Evolutionary conservation across 2,329 filamentous ascomycete genomes (phyloP).

Genomic region (Hypocrella siamensis): DNA sequence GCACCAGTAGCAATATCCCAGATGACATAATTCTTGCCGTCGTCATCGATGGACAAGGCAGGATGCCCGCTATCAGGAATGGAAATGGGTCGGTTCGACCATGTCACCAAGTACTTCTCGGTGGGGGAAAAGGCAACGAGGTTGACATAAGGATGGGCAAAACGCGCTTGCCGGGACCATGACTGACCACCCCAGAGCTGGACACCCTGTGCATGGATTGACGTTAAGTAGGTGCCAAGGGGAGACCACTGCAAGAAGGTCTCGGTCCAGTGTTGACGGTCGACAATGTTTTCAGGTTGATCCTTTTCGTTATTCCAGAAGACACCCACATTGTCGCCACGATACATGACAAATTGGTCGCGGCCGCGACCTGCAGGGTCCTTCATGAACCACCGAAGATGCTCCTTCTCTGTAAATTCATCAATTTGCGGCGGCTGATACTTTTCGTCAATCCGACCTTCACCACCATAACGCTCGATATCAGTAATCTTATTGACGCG

Average conservation of each 20-base stretch:
- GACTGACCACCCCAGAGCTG: conserved; percentile 89
- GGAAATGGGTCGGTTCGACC: conserved; percentile 86
- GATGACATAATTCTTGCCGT: conserved; percentile 98
- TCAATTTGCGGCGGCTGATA: conserved; percentile 72
- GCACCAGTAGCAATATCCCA: conserved; percentile 89
- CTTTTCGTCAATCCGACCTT: conserved; percentile 84
- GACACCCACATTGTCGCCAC: conserved; percentile 79
- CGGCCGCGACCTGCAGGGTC: conserved; percentile 66
- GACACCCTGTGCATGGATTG: conserved; percentile 88
- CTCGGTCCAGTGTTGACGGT: conserved; percentile 93
- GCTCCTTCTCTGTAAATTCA: conserved; percentile 81
- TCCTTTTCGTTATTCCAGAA: conserved; percentile 99
- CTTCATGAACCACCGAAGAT: conserved; percentile 83
- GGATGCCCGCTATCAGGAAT: conserved; percentile 81
- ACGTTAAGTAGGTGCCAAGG: conserved; percentile 82
- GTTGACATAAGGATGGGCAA: conserved; percentile 90
- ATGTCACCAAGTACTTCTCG: conserved; percentile 90
- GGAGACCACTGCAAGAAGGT: conserved; percentile 98
- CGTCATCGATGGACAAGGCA: conserved; percentile 75
- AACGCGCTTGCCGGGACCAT: conserved; percentile 83
- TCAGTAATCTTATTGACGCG: conserved; percentile 97
- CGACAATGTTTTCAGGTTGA: conserved; percentile 71
- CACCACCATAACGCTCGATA: conserved; percentile 87
- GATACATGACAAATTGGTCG: conserved; percentile 93
- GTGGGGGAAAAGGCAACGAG: conserved; percentile 87